Conservation (phyloP, 2,329 filamentous ascomycete genomes). For the Trichothecium roseum region DNA sequence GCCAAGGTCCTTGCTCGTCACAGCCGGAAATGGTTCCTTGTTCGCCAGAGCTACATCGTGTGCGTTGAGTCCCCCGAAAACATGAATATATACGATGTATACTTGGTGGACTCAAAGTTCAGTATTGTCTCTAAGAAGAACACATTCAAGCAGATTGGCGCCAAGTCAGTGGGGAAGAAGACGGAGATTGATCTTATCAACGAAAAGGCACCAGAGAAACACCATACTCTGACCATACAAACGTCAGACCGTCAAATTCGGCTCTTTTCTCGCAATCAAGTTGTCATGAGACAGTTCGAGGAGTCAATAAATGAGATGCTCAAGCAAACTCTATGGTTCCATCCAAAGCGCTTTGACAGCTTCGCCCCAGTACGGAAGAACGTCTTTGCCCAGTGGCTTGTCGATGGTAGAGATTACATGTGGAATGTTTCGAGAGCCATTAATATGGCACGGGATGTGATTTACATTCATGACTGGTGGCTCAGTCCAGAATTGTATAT, state of each 20-base stretch:
- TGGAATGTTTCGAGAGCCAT: slow-evolving; percentile 98
- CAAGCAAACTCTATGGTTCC: slow-evolving; percentile 70
- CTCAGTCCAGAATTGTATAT: slow-evolving; percentile 92
- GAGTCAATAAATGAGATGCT: slow-evolving; percentile 86
- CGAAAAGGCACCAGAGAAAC: slow-evolving; percentile 38
- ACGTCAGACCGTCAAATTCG: slow-evolving; percentile 91
- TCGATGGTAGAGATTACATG: slow-evolving; percentile 97
- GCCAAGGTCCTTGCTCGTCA: slow-evolving; percentile 72
- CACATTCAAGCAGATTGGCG: slow-evolving; percentile 38
- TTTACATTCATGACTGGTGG: slow-evolving; percentile 99
- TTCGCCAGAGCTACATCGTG: slow-evolving; percentile 95
- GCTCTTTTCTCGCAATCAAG: slow-evolving; percentile 81
- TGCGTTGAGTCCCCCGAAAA: slow-evolving; percentile 98
- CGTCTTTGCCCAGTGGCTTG: slow-evolving; percentile 90
- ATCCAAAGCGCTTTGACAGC: slow-evolving; percentile 78
- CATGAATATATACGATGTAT: slow-evolving; percentile 98
- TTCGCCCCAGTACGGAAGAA: slow-evolving; percentile 82
- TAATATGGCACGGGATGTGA: slow-evolving; percentile 92
- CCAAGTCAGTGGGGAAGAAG: slow-evolving; percentile 45
- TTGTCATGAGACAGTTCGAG: slow-evolving; percentile 83
- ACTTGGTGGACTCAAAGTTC: slow-evolving; percentile 88
- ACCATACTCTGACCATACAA: slow-evolving; percentile 78
- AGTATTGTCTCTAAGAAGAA: slow-evolving; percentile 64
- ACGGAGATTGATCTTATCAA: slow-evolving; percentile 29
- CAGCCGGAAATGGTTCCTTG: slow-evolving; percentile 91